Base-by-base conservation (phyloP, 768 basidiomycete genomes). In the Rubroboletus satanas region DNA sequence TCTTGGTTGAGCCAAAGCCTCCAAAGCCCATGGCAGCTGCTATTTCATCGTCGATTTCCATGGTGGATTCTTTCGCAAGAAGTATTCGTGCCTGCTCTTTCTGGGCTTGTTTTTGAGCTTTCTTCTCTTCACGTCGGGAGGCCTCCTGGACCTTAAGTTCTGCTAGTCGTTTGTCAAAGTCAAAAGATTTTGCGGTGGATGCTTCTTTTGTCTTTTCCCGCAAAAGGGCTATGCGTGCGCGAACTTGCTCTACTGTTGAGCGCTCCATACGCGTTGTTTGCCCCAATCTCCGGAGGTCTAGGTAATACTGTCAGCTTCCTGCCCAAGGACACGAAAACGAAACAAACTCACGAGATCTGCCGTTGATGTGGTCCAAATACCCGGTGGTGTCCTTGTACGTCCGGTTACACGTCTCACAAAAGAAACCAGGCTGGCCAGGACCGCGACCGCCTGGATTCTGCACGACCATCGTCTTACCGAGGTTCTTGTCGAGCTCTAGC, bases 351-450 rank as follows among this genome's bases (percentile, higher is more conserved):
- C 96, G 96, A 51, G 84, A 83, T 77, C 94, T 81, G 55, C 93
- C 87, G 73, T 99, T 99, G 52, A 99, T 83, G 66, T 99, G 97
- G 68, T 98, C 95, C 45, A 99, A 75, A 69, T 98, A 98, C 10
- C 85, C 90, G n/a, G 85, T 80, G 48, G 85, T 93, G 66, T 99
- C 97, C 71, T 96, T 97, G 74, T 93, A 90, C 15, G 88, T 96
- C 61, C 93, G 78, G 62, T 83, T 88, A 70, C 97, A 99, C 9
- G 88, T 74, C 66, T 96, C 94, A 66, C 97, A 99, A 72, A 82
- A 88, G 74, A 97, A 99, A 0, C 94, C 94, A 23, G 94, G 93
- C 58, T 93, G 87, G 4, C 95, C 93, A 17, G 93, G 82, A 1
- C 95, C 95, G 58, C 84, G 80, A 17, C 84, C 90, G 37, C 87